Conservation (phyloP, 108 stramenopile species). For the Aurantiochytrium sp. region DNA sequence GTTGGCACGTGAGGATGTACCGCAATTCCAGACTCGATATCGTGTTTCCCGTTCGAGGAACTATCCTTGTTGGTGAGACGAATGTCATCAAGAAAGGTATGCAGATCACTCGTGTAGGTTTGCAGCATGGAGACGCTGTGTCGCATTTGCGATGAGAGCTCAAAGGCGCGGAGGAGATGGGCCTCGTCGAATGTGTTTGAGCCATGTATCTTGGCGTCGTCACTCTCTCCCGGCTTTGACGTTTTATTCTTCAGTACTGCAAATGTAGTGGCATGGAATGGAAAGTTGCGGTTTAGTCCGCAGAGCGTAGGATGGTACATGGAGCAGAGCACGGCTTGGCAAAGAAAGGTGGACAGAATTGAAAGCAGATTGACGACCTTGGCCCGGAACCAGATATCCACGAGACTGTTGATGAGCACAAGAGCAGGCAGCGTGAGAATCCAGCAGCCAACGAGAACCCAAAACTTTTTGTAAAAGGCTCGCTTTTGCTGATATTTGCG, state of each 20-base stretch:
- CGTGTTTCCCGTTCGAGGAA: neutral
- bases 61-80: neutral
- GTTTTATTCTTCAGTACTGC: neutral
- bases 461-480: slow-evolving; percentile 26
- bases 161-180: neutral
- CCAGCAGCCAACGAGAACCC: neutral
- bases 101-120: neutral
- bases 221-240: neutral
- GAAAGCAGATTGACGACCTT: neutral
- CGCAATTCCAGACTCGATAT: too few relatives aligned
- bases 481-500: slow-evolving; percentile 10
- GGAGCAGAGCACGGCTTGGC: neutral
- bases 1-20: neutral
- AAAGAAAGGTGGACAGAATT: neutral
- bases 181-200: neutral
- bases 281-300: slow-evolving; percentile 15
- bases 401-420: neutral
- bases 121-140: neutral
- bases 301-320: slow-evolving; percentile 19
- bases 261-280: slow-evolving; percentile 22
- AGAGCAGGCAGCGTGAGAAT: neutral
- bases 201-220: neutral
- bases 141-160: neutral
- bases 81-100: neutral
- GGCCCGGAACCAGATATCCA: neutral